Evolutionary conservation across 345 rosid species (phyloP).

Genomic region (Litchi chinensis): DNA sequence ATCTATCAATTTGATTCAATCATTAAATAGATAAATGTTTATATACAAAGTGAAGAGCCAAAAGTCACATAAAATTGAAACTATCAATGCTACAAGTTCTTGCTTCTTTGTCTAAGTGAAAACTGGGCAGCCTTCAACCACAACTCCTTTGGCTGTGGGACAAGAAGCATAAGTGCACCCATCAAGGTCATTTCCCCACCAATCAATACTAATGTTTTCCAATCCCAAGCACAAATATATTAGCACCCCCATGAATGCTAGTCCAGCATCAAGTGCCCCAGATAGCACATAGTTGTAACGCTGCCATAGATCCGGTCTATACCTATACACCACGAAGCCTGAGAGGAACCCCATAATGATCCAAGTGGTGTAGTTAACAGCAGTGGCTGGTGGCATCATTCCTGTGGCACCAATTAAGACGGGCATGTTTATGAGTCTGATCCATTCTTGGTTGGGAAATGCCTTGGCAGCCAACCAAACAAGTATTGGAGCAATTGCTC

Average conservation of each 20-base stretch:
- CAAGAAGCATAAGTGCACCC: constrained; percentile 90
- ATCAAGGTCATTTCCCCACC: constrained; percentile 99
- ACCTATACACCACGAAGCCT: constrained; percentile 78
- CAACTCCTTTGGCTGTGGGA: constrained; percentile 72
- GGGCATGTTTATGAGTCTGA: constrained; percentile 86
- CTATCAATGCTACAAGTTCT: not conserved
- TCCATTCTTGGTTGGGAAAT: constrained; percentile 84
- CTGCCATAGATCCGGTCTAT: constrained; percentile 77
- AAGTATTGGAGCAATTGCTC: constrained; percentile 73
- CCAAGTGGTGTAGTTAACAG: constrained; percentile 96
- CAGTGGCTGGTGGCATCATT: constrained; percentile 96
- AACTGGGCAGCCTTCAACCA: constrained; percentile 82
- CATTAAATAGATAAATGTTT: not conserved
- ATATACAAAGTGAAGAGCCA: not conserved
- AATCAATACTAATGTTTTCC: constrained; percentile 61
- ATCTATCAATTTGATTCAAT: not conserved
- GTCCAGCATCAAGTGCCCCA: constrained; percentile 90
- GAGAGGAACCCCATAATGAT: constrained; percentile 77
- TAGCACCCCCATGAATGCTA: constrained; percentile 95
- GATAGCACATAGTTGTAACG: constrained; percentile 89
- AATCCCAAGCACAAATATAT: constrained; percentile 82
- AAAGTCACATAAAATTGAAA: not conserved
- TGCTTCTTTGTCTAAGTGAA: constrained; percentile 33
- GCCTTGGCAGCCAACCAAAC: constrained; percentile 83
- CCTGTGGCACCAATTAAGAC: constrained; percentile 84